Conservation (phyloP, 2,329 filamentous ascomycete genomes). For the Septoria linicola region DNA sequence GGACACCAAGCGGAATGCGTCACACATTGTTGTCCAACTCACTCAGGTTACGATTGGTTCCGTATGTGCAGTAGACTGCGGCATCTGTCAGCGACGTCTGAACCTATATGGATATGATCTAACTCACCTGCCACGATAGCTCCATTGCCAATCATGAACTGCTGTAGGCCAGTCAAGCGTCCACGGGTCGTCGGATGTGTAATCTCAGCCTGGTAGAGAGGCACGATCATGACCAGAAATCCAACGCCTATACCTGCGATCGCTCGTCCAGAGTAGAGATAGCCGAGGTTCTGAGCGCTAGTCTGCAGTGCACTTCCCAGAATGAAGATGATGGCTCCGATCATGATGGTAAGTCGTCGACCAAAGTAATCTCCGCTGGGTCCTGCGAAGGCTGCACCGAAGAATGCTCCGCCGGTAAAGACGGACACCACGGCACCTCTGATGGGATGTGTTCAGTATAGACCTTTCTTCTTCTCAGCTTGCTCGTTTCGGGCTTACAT, state of each 20-base stretch:
- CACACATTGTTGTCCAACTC: slow-evolving; percentile 38
- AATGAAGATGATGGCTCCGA: slow-evolving; percentile 53
- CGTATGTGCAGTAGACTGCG: slow-evolving; percentile 29
- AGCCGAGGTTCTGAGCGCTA: slow-evolving; percentile 30
- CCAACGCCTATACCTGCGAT: slow-evolving; percentile 32
- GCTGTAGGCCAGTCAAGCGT: slow-evolving; percentile 47
- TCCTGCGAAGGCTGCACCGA: slow-evolving; percentile 7
- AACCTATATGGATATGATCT: too few relatives aligned
- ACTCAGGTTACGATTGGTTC: slow-evolving; percentile 29
- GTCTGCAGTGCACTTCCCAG: slow-evolving; percentile 30
- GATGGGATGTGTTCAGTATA: neutral
- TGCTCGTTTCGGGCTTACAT: slow-evolving; percentile 1
- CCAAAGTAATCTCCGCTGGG: slow-evolving; percentile 47
- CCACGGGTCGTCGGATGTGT: slow-evolving; percentile 41
- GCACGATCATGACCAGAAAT: slow-evolving; percentile 38
- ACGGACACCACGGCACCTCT: slow-evolving; percentile 8
- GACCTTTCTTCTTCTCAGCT: too few relatives aligned
- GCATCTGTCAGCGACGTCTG: too few relatives aligned
- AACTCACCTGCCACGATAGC: too few relatives aligned
- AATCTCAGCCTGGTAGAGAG: slow-evolving; percentile 39
- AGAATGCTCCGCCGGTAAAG: slow-evolving; percentile 10
- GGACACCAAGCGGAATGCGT: slow-evolving; percentile 48
- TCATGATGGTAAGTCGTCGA: slow-evolving; percentile 66
- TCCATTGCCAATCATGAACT: slow-evolving; percentile 46
- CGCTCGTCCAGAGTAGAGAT: slow-evolving; percentile 19